Base-by-base conservation (phyloP, 2,329 filamentous ascomycete genomes). In the Penicillium sclerotigenum region DNA sequence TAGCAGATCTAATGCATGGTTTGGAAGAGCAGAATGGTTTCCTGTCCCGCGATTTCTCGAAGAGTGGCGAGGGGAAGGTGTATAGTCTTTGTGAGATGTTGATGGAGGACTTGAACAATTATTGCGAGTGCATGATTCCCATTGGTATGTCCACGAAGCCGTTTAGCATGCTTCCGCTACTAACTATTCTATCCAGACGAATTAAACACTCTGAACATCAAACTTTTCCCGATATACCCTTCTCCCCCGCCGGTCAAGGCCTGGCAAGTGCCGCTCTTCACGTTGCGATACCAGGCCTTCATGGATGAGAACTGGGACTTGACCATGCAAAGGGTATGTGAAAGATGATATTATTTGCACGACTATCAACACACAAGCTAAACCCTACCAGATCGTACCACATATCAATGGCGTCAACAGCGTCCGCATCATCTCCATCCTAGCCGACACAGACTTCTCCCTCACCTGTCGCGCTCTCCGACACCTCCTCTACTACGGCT, bases 61-160 rank as follows among this genome's bases (percentile, higher is more conserved):
- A 75, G 34, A 74, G 77, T 13, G 73, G 75, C 14, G 76, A 80
- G 64, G 69, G 81, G 54, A 76, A 81, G 71, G 81, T 81, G 48
- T 87, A 78, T 77, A 90, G 73, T 79, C 83, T 87, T 4, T 95
- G 96, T 68, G 89, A 93, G 77, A 90, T 89, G 63, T 76, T 99
- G 63, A 81, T 97, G 64, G 91, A 97, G 75, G 92, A 99, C 71
- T 71, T 99, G 64, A 97, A 97, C 70, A 95, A 95, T 67, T 99
- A 97, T 69, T 92, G 90, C 69, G 94, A 99, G 77, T 96, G 92
- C 80, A 96, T 96, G 92, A 96, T 97, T 68, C 92, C 92, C 0
- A 93, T 97, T 61, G 90, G 90, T 92, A 77, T 61, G 83, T 79
- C 54, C 9, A 22, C 49, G 29, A 11, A 52, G 20, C 29, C n/a